A percentile compares a stretch with the other conserved stretches of the same genome.
Conservation (phyloP, 306 rosid genomes). For the Macrotyloma uniflorum region DNA sequence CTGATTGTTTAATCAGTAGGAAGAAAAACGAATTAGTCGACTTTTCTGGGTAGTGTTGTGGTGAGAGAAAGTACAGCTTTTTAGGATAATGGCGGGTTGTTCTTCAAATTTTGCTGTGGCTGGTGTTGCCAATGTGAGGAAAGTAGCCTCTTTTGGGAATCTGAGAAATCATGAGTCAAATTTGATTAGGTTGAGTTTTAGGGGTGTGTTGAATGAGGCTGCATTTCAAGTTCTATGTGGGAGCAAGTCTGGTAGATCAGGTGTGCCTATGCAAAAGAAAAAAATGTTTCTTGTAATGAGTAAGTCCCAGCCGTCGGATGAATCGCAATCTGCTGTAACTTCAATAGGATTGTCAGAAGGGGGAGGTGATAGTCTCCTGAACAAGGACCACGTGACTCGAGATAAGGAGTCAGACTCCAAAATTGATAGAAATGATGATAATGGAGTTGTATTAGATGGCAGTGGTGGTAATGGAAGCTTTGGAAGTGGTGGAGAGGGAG, state of each 20-base stretch:
- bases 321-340: conserved; percentile 47
- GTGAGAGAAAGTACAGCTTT: conserved; percentile 13
- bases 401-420: conserved; percentile 39
- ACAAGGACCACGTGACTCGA: conserved; percentile 41
- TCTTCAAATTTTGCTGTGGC: conserved; percentile 54
- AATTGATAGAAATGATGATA: conserved; percentile 37
- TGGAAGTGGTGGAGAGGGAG: conserved; percentile 49
- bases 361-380: conserved; percentile 39
- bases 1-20: conserved; percentile 25
- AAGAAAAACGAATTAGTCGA: conserved; percentile 48
- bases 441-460: conserved; percentile 41
- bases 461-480: conserved; percentile 49
- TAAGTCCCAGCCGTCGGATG: conserved; percentile 51
- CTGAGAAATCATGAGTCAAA: conserved; percentile 40
- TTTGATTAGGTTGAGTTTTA: conserved; percentile 49
- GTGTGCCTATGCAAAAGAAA: conserved; percentile 44
- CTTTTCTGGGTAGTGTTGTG: conserved; percentile 34
- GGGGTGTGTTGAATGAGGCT: conserved; percentile 48
- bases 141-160: conserved; percentile 51
- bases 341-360: conserved; percentile 42
- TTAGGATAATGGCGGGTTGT: conserved; percentile 56
- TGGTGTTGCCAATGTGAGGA: conserved; percentile 43
- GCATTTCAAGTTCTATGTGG: conserved; percentile 43
- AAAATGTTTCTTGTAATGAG: conserved; percentile 38
- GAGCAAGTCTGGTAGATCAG: conserved; percentile 34